Conservation (phyloP, 805 yeast species). For the Metschnikowia noctiluminum region DNA sequence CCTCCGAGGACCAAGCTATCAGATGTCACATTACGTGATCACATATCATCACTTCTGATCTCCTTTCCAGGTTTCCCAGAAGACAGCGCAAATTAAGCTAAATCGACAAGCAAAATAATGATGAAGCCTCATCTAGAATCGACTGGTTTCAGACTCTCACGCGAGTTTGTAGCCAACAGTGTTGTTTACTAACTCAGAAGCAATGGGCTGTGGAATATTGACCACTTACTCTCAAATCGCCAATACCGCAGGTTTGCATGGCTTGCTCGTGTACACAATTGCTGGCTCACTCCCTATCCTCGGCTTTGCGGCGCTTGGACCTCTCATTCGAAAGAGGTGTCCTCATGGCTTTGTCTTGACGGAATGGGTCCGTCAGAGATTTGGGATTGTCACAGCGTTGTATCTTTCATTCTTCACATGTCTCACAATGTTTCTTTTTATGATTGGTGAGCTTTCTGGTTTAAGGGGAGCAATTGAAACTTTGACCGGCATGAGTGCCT, state of each 20-base stretch:
- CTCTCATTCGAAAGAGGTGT: conserved; percentile 68
- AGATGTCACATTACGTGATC: no score
- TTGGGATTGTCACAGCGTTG: conserved; percentile 67
- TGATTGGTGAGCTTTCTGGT: conserved; percentile 85
- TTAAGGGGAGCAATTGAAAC: conserved; percentile 73
- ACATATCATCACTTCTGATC: no score
- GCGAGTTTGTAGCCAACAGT: not conserved
- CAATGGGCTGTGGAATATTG: conserved; percentile 85
- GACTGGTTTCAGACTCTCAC: no score
- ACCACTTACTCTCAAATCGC: conserved; percentile 87
- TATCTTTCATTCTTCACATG: conserved; percentile 80
- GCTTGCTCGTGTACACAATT: conserved; percentile 74
- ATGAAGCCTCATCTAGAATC: no score
- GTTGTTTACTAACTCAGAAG: conserved; percentile 33
- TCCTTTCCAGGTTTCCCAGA: no score
- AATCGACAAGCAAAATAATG: no score
- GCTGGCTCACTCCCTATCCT: conserved; percentile 82
- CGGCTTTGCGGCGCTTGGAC: conserved; percentile 80
- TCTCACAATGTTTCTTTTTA: conserved; percentile 77
- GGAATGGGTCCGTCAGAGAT: conserved; percentile 89
- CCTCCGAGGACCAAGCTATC: no score
- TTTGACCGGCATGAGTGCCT: conserved; percentile 72
- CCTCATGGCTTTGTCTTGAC: conserved; percentile 91
- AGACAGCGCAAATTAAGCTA: no score
- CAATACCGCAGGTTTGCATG: conserved; percentile 82